phyloP scores from a whole-genome alignment of 495 filamentous ascomycete genomes.

The Chaetomium cochliodes region DNA sequence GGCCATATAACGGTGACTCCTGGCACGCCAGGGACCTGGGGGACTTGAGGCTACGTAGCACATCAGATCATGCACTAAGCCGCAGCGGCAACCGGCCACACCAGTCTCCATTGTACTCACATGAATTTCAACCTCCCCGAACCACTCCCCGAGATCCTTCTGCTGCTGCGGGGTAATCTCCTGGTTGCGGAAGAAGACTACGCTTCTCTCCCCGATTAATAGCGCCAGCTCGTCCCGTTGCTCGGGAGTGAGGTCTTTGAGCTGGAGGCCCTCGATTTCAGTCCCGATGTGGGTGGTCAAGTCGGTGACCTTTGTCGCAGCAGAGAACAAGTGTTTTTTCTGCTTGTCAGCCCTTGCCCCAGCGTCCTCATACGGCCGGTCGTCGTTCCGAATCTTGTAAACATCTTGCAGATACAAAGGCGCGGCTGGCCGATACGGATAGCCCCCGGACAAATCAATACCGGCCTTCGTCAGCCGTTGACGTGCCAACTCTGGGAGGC shows the following conservation, averaged over 20 bases:
- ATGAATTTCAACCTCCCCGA: conserved; percentile 66
- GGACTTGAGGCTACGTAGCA: conserved; percentile 58
- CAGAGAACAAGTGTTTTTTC: conserved; percentile 63
- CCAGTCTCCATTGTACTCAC: conserved; percentile 40
- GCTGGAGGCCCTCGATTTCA: conserved; percentile 66
- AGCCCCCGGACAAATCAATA: conserved; percentile 62
- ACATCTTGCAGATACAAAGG: conserved; percentile 68
- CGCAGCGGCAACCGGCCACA: neutral
- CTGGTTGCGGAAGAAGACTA: conserved; percentile 75
- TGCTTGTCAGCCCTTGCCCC: conserved; percentile 64
- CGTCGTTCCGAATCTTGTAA: conserved; percentile 58
- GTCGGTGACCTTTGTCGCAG: conserved; percentile 64
- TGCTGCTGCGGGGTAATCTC: conserved; percentile 69
- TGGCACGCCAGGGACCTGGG: conserved; percentile 64
- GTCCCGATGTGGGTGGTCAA: conserved; percentile 68
- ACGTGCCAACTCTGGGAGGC: conserved; percentile 53
- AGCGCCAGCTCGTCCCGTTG: conserved; percentile 71
- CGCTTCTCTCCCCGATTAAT: conserved; percentile 68
- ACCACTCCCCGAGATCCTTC: conserved; percentile 63
- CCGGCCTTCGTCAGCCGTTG: conserved; percentile 61
- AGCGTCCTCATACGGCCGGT: conserved; percentile 59
- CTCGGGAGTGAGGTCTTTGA: conserved; percentile 65
- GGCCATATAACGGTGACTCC: conserved; percentile 70
- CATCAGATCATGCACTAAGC: neutral
- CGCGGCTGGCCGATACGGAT: conserved; percentile 64